Evolutionary conservation across 306 rosid species (phyloP), one percentile per base, ranked within the genome.

Genomic region (Begonia fuchsioides): DNA sequence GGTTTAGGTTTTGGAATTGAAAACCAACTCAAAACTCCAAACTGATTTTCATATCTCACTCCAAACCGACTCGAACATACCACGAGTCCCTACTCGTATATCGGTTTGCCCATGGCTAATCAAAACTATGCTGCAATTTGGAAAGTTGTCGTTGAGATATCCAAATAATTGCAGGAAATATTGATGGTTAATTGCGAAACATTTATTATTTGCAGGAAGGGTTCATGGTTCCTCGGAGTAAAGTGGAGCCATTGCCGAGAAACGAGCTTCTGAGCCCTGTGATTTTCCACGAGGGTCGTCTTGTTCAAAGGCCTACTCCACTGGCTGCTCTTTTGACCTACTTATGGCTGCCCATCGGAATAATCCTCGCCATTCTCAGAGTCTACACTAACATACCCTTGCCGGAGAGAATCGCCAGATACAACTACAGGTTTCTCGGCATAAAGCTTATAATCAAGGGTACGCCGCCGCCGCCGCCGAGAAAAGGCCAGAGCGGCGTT

Each of bases 231-330:
- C 93, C 87, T 44, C 75, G 77, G 52, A 68, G 65, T 1, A 73
- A 57, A 52, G 60, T 85, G 44, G 79, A 79, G 55, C 70, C 96
- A 17, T 51, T 85, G 0, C 76, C 87, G 50, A 85, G 86, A 69
- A 77, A 66, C 68, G 68, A 85, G 73, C 94, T 92, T 26, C 49
- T 82, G 47, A 81, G 93, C 47, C 93, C 87, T 15, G 44, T 85
- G 14, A 85, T 90, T 44, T 90, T 90, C 12, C 98, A 90, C 15
- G 98, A 90, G 9, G 98, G 98, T 44, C 78, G 98, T 20, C 67
- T 90, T 11, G 94, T 61, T 13, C 95, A 79, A 10, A 75, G 87
- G 47, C 96, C 98, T 19, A 92, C 98, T 9, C 96, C 96, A 15
- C 56, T 79, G 6, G 68, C 60, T 17, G 66, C 87, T 11, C 76